phyloP scores from a whole-genome alignment of 2,329 filamentous ascomycete genomes.

The Cordyceps farinosa region DNA sequence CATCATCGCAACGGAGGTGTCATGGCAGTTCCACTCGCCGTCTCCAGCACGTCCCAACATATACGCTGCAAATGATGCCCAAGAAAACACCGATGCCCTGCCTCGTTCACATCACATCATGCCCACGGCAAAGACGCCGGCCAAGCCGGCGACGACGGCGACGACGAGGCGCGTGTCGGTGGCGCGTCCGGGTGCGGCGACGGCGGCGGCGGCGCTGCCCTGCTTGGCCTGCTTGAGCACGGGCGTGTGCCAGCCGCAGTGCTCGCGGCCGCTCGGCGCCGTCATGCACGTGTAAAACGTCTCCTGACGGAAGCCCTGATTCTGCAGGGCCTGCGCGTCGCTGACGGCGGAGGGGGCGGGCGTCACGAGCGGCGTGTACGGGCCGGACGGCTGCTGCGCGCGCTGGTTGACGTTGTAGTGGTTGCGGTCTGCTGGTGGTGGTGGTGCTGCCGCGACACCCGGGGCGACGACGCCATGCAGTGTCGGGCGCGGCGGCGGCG shows the following conservation, averaged over 20 bases:
- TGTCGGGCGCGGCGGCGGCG: background rate
- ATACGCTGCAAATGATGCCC: background rate
- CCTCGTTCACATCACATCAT: slow-evolving; percentile 22
- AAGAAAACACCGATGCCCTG: background rate
- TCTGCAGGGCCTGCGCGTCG: slow-evolving; percentile 28
- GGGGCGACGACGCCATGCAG: background rate
- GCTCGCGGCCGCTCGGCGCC: slow-evolving; percentile 26
- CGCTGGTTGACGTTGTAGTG: slow-evolving; percentile 9
- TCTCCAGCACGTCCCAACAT: background rate
- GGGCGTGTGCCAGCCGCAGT: slow-evolving; percentile 37
- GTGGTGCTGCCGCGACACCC: background rate
- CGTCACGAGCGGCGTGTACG: slow-evolving; percentile 31
- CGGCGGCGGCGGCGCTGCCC: slow-evolving; percentile 6
- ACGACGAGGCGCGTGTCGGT: slow-evolving; percentile 25
- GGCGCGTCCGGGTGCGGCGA: slow-evolving; percentile 9
- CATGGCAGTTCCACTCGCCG: too few relatives aligned
- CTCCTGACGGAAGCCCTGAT: slow-evolving; percentile 32
- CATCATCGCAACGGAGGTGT: background rate
- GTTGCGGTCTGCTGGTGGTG: background rate
- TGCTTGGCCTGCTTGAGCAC: slow-evolving; percentile 27
- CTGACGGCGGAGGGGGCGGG: slow-evolving; percentile 32
- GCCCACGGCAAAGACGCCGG: slow-evolving; percentile 26
- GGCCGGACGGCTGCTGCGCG: background rate
- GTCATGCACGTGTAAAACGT: slow-evolving; percentile 35
- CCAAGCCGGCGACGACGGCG: slow-evolving; percentile 23